Conservation (phyloP, 306 rosid genomes). For the Acacia melanoxylon region DNA sequence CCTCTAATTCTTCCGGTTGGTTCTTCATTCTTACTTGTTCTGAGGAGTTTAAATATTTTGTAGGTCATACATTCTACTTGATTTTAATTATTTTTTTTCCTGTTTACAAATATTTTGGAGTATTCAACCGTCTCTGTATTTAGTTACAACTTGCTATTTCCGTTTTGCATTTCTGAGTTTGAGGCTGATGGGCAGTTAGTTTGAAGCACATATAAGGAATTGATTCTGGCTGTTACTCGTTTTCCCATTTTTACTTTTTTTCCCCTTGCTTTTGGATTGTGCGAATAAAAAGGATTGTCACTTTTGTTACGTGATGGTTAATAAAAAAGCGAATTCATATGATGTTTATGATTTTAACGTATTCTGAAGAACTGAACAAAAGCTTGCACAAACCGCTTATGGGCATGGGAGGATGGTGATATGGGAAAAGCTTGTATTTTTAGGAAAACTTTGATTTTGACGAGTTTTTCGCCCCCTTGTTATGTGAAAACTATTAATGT, state of each 20-base stretch:
- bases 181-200: neutral
- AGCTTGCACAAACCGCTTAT: neutral
- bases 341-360: neutral
- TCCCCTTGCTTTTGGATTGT: neutral
- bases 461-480: neutral
- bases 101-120: neutral
- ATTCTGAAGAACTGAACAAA: neutral
- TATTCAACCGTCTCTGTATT: neutral
- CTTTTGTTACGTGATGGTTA: neutral
- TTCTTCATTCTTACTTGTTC: neutral
- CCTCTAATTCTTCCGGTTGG: slow-evolving; percentile 23
- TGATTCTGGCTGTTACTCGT: neutral
- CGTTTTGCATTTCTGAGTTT: neutral
- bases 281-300: neutral
- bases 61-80: slow-evolving; percentile 7
- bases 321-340: neutral
- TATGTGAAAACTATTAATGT: slow-evolving; percentile 9
- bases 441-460: slow-evolving; percentile 3
- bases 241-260: neutral
- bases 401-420: neutral
- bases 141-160: neutral
- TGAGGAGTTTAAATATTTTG: neutral
- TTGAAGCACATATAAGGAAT: neutral
- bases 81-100: neutral
- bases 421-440: neutral